A percentile compares a stretch with the other conserved stretches of the same genome.
Conservation (phyloP, 768 basidiomycete genomes). For the Lactifluus rugatus region DNA sequence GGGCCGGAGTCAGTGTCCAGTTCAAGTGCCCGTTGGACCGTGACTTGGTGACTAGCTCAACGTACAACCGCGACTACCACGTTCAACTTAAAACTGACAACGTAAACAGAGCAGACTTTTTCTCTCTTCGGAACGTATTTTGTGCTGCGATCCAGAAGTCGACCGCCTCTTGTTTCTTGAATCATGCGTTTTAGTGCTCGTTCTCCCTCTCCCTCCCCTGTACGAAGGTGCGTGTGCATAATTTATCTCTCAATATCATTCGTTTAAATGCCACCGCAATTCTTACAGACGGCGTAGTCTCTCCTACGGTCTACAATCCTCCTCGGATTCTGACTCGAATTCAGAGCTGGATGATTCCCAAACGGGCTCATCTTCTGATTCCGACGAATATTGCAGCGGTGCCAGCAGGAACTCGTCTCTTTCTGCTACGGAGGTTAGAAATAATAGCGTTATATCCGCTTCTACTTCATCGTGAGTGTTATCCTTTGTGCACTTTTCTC, state of each 20-base stretch:
- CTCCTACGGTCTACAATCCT: constrained; percentile 12
- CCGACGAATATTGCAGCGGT: constrained; percentile 7
- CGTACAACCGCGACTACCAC: neutral
- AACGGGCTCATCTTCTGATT: constrained; percentile 2
- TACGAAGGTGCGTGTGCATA: constrained; percentile 3
- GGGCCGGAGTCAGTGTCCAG: neutral
- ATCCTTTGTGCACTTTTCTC: neutral
- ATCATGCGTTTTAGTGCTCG: constrained; percentile 16
- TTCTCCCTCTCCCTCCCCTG: constrained; percentile 10
- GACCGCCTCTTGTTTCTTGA: neutral
- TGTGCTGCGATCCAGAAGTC: neutral
- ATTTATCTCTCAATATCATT: neutral
- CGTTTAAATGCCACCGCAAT: neutral
- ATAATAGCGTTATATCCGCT: neutral
- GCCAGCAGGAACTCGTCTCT: neutral
- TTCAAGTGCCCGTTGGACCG: neutral
- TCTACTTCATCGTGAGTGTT: constrained; percentile 10
- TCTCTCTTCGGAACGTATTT: neutral
- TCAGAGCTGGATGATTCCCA: constrained; percentile 2
- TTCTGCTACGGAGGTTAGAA: neutral
- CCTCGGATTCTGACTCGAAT: constrained; percentile 1
- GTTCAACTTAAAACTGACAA: neutral
- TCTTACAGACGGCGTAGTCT: constrained; percentile 12
- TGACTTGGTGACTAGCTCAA: neutral
- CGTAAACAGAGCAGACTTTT: neutral